phyloP scores from a whole-genome alignment of 495 filamentous ascomycete genomes.

The Podospora pseudopauciseta region DNA sequence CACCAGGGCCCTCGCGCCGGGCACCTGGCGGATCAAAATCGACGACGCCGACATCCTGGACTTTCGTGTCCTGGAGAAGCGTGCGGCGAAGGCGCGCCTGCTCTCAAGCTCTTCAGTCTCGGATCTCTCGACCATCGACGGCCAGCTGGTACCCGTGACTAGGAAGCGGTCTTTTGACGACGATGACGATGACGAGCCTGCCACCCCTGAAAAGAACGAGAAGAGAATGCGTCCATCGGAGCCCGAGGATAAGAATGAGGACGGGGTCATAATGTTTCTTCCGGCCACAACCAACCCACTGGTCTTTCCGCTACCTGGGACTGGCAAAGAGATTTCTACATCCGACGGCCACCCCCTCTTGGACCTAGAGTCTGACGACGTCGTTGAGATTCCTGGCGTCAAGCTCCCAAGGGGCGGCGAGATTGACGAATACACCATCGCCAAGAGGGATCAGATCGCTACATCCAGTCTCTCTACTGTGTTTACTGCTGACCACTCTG shows the following conservation, averaged over 20 bases:
- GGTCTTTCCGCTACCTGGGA: conserved; percentile 40
- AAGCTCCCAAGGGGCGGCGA: conserved; percentile 40
- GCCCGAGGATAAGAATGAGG: conserved; percentile 28
- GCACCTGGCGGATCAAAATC: conserved; percentile 48
- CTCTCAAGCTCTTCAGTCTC: conserved; percentile 26
- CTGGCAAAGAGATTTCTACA: conserved; percentile 41
- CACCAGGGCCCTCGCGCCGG: conserved; percentile 41
- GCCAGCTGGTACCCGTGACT: conserved; percentile 34
- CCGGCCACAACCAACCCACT: conserved; percentile 41
- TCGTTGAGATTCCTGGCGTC: conserved; percentile 37
- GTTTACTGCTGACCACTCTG: conserved; percentile 47
- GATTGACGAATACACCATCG: conserved; percentile 44
- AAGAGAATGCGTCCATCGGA: conserved; percentile 38
- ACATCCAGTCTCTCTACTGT: conserved; percentile 44
- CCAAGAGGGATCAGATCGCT: conserved; percentile 45
- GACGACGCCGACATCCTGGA: conserved; percentile 42
- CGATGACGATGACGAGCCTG: conserved; percentile 35
- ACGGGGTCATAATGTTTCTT: conserved; percentile 48
- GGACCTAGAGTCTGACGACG: conserved; percentile 42
- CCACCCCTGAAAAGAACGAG: conserved; percentile 27
- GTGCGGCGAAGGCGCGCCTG: conserved; percentile 31
- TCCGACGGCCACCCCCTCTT: conserved; percentile 45
- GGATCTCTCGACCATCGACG: conserved; percentile 9
- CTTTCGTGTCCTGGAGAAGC: conserved; percentile 49
- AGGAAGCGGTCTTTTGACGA: conserved; percentile 43